Evolutionary conservation across 1,284 basidiomycete genomes (phyloP), one percentile per base, ranked within the genome.

Genomic region (Apiotrichum mycotoxinovorans): DNA sequence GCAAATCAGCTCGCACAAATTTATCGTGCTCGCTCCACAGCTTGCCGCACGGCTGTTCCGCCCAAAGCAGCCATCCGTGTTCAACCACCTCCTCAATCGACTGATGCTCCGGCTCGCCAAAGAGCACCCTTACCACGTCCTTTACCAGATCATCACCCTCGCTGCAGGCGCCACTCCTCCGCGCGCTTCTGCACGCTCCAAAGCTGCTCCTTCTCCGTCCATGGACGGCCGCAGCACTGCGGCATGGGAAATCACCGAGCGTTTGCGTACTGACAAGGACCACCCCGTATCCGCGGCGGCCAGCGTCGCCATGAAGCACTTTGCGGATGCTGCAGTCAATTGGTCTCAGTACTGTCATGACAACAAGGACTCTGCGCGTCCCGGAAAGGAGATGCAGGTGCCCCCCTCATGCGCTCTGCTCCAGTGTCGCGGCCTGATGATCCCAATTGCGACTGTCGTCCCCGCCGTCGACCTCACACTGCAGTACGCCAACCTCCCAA

Each of bases 121-220:
- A 50, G 91, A 98, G 53, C 96, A 98, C 72, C 94, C 95, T 0
- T 98, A 91, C 77, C 96, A 98, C 70, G 87, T 85, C 63, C 78
- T 97, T 8, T 96, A 94, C 74, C 91, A 95, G 64, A 84, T 98
- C 15, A 91, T 87, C 70, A 89, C 89, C 0, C 73, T 81, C 2
- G 73, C 77, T 0, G 5, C 38, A 34, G 37, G 48, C n/a, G 43
- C 47, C n/a, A 38, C 14, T 30, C 50, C 35, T 43, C 50, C 50
- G 22, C 47, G n/a, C 15, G n/a, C 52, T 0, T 26, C 18, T 4
- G 40, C 48, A 1, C 55, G 55, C 4, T 43, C 51, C 27, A 60
- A 43, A 48, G 37, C 51, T 5, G 23, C 49, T 3, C 40, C 20
- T 10, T 30, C 44, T 7, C 18, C 33, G 15, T 40, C 45, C 34